Evolutionary conservation across 2,329 filamentous ascomycete genomes (phyloP), one percentile per base, ranked within the genome.

Genomic region (Acephala macrosclerotiorum): DNA sequence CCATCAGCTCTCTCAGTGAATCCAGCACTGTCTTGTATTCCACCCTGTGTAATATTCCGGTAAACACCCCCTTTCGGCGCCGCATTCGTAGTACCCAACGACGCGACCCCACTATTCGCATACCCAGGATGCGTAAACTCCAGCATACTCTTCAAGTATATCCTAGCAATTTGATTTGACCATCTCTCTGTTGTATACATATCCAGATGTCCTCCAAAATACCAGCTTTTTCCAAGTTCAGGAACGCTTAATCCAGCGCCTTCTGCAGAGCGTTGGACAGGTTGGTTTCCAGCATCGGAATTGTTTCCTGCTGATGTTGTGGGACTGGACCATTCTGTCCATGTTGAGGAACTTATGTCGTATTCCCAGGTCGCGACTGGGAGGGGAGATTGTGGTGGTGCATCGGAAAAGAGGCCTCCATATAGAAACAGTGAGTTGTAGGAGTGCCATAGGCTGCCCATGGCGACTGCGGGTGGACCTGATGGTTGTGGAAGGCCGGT

Each of bases 131-230:
- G 91, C 0, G 91, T 93, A 72, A 90, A 94, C 73, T 94, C 91
- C 16, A 93, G 80, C 35, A 94, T 79, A 55, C 89, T 92, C 78
- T 89, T 92, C 51, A 94, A 79, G 74, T 94, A 94, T 0, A 93
- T 81, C 5, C 91, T 82, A 0, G 81, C 78, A 25, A 87, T 82
- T 61, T 87, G 83, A 59, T 85, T 84, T n/a, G 88, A 88, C 91
- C 91, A 94, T 14, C 88, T 90, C 0, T 76, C 78, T 0, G 83
- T 75, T 0, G 84, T 87, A 12, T 79, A 79, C 73, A 78, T 75
- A 75, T 94, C 91, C 6, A 92, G 79, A 76, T 94, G 91, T 0
- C 91, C 91, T 29, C 91, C 91, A 77, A 94, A 94, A 76, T 93
- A 94, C 82, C 88, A 94, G 36, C 89, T 92, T 56, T 90, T 79